phyloP scores from a whole-genome alignment of 2,329 filamentous ascomycete species.

The Stylonectria norvegica region DNA sequence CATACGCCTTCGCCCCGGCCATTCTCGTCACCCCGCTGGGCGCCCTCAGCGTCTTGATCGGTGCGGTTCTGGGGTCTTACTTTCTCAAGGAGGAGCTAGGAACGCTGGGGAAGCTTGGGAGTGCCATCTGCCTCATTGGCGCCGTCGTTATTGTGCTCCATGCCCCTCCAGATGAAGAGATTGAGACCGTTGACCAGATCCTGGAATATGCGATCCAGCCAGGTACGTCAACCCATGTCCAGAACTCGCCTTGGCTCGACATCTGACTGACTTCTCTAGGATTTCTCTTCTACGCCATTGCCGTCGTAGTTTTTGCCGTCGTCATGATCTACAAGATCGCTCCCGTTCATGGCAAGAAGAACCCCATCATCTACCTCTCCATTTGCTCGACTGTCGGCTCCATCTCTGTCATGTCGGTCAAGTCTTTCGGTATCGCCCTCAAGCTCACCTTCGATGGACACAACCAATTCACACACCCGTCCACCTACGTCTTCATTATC shows the following conservation, averaged over 20 bases:
- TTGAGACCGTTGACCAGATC: slow-evolving; percentile 88
- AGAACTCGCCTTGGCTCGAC: neutral
- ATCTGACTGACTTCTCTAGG: slow-evolving; percentile 49
- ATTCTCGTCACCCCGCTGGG: slow-evolving; percentile 95
- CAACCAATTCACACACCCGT: slow-evolving; percentile 93
- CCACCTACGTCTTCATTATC: slow-evolving; percentile 96
- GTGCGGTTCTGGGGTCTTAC: slow-evolving; percentile 90
- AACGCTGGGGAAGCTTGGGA: slow-evolving; percentile 87
- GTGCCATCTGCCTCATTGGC: slow-evolving; percentile 92
- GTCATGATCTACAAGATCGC: slow-evolving; percentile 97
- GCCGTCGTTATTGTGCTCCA: slow-evolving; percentile 97
- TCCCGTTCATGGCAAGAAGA: slow-evolving; percentile 86
- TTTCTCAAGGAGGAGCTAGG: slow-evolving; percentile 88
- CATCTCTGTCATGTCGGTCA: slow-evolving; percentile 98
- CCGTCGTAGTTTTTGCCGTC: slow-evolving; percentile 77
- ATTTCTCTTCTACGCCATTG: slow-evolving; percentile 81
- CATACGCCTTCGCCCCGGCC: slow-evolving; percentile 97
- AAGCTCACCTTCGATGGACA: slow-evolving; percentile 91
- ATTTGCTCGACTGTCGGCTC: slow-evolving; percentile 97
- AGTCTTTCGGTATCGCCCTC: slow-evolving; percentile 95
- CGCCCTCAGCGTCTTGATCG: slow-evolving; percentile 90
- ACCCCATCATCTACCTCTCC: slow-evolving; percentile 92
- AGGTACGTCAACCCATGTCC: slow-evolving; percentile 54
- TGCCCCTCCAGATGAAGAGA: slow-evolving; percentile 88
- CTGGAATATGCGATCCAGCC: slow-evolving; percentile 85